phyloP scores from a whole-genome alignment of 768 basidiomycete genomes.

The Macrolepiota dolichaula region DNA sequence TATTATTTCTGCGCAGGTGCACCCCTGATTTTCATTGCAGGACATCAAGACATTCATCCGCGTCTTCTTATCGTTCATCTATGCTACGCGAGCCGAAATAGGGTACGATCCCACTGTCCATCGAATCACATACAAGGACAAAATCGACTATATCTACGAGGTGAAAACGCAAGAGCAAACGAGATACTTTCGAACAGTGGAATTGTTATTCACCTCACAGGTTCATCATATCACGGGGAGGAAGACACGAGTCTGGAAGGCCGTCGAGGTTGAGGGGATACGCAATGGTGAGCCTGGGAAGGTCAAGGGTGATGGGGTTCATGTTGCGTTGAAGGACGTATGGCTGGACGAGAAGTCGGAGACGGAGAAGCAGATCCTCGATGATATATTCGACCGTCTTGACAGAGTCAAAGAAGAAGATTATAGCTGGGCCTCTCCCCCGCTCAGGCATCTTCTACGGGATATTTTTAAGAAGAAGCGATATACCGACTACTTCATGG shows the following conservation, averaged over 20 bases:
- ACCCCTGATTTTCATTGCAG: too few species aligned
- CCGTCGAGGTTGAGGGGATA: neutral
- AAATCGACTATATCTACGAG: neutral
- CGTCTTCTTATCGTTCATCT: slow-evolving; percentile 1
- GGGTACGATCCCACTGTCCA: slow-evolving; percentile 6
- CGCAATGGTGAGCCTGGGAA: neutral
- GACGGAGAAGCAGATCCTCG: slow-evolving; percentile 15
- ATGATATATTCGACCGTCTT: slow-evolving; percentile 4
- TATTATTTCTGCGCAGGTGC: too few species aligned
- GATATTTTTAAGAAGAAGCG: neutral
- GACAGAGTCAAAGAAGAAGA: neutral
- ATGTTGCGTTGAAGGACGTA: slow-evolving; percentile 16
- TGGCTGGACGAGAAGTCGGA: slow-evolving; percentile 14
- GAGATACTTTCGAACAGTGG: neutral
- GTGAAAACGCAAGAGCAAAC: neutral
- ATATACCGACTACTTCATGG: slow-evolving; percentile 1
- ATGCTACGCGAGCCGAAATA: neutral
- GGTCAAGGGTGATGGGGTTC: neutral
- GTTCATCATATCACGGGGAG: slow-evolving; percentile 8
- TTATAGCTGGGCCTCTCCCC: neutral
- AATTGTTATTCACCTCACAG: neutral
- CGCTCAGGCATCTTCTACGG: neutral
- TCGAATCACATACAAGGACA: neutral
- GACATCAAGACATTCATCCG: slow-evolving; percentile 1
- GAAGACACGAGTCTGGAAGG: slow-evolving; percentile 15